Evolutionary conservation across 345 rosid species (phyloP), one percentile per base, ranked within the genome.

Genomic region (Eutrema japonicum): DNA sequence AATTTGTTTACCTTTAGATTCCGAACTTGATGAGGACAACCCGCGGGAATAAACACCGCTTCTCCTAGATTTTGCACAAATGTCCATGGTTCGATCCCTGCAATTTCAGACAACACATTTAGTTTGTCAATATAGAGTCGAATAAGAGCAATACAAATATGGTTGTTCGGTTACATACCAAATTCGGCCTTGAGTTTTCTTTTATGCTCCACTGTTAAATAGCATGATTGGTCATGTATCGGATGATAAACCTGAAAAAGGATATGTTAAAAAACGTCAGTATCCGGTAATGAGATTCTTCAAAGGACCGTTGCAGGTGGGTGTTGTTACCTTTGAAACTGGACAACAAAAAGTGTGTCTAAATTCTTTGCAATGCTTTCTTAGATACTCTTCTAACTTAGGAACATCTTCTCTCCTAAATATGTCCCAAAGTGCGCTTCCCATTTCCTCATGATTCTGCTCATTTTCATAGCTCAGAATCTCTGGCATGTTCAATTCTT

Each of bases 11-110:
- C 98, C 97, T 84, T 88, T 43, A 92, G 87, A 77, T 95, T 95
- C 64, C 99, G 85, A 45, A 95, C 99, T 86, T 95, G 99, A 78
- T 95, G 99, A 4, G 97, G 97, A 72, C 98, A 94, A 45, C 98
- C 98, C 1, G 96, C 96, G 0, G 98, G 98, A 67, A 94, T 94
- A 72, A 91, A 91, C 49, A 94, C 93, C 12, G 96, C 97, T 58
- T 92, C 99, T 30, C 99, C 97, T 7, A 88, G 80, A 26, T 77
- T 83, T 61, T 92, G 99, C 67, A 83, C 88, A 58, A 95, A 95
- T 16, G 96, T 88, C 99, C 97, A 92, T 1, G 96, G 91, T 68
- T 92, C 92, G n/a, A 92, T 77, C 65, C 90, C 98, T 94, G 42
- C 12, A 6, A 48, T 33, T 75, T 7, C 71, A 46, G 40, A 61